A percentile compares a stretch with the other conserved stretches of the same genome.
These are phyloP conservation scores for Metschnikowia rubicola DNA, from an alignment of 805 yeast genomes.

Conservation along the genomic window DNA sequence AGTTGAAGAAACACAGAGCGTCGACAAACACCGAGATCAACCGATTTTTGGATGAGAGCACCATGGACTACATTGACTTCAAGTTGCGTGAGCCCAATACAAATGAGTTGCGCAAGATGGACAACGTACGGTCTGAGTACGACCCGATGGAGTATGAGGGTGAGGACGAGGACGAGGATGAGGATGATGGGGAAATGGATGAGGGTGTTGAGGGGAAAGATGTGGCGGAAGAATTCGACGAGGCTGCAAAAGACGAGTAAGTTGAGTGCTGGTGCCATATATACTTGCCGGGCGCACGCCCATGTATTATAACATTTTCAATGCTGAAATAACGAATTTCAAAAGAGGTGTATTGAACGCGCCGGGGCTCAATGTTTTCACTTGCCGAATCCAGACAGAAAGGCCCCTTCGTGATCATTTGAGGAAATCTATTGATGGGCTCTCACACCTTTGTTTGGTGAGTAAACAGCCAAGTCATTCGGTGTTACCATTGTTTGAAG, in stretches of 20 bases:
- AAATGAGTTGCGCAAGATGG: conserved; percentile 64
- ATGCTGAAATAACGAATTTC: no score
- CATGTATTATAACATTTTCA: no score
- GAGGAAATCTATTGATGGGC: no score
- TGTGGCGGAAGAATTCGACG: background rate
- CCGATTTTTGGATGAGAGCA: conserved; percentile 52
- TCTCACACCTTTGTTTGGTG: no score
- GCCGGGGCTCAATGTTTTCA: no score
- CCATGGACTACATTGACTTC: conserved; percentile 60
- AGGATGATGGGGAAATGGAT: conserved; percentile 24
- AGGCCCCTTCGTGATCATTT: no score
- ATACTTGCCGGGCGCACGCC: no score
- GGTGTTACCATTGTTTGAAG: no score
- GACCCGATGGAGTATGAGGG: conserved; percentile 79
- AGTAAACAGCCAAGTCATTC: no score
- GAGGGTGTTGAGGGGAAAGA: background rate
- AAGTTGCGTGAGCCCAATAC: conserved; percentile 70
- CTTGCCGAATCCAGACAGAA: no score
- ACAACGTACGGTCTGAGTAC: conserved; percentile 60
- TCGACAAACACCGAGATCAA: conserved; percentile 52
- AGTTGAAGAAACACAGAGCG: conserved; percentile 81
- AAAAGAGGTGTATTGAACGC: no score
- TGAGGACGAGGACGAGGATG: conserved; percentile 51
- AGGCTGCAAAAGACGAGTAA: background rate
- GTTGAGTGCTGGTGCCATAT: no score